Conservation (phyloP, 139 green algal genomes). For the Micractinium conductrix region DNA sequence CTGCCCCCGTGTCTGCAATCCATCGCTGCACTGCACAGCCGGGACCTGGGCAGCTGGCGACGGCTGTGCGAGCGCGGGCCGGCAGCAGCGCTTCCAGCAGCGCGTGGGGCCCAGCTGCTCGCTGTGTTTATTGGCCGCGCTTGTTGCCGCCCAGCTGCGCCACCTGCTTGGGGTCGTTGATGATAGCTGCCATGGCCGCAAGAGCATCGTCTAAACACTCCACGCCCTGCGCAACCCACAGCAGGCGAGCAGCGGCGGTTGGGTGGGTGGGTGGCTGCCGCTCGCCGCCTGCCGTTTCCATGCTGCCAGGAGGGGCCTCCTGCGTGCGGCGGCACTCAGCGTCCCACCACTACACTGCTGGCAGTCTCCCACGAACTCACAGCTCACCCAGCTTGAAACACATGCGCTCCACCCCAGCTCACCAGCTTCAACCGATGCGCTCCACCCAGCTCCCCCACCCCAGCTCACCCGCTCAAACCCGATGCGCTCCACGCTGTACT, state of each 20-base stretch:
- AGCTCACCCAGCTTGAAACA: background rate
- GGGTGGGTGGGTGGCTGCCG: background rate
- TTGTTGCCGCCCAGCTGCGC: too few species aligned
- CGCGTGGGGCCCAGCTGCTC: too few species aligned
- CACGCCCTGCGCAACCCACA: slow-evolving; percentile 46
- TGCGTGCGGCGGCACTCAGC: background rate
- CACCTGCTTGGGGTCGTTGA: background rate
- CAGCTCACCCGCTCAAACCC: slow-evolving; percentile 58
- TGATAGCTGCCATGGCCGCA: slow-evolving; percentile 36
- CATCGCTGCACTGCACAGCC: too few species aligned
- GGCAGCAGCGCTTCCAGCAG: too few species aligned
- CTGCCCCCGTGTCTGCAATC: too few species aligned
- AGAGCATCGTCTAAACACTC: slow-evolving; percentile 61
- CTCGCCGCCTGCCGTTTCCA: background rate
- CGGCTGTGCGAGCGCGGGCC: too few species aligned
- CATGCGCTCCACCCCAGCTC: too few species aligned
- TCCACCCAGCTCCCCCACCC: background rate
- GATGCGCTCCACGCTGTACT: slow-evolving; percentile 87
- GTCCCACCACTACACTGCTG: background rate
- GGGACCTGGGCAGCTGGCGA: too few species aligned
- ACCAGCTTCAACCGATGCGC: background rate
- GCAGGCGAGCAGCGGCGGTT: background rate
- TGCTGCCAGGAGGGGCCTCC: too few species aligned
- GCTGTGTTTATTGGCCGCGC: too few species aligned
- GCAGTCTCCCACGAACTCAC: background rate